Conservation (phyloP, 371 early-diverging fungal species). For the Capniomyces stellatus region DNA sequence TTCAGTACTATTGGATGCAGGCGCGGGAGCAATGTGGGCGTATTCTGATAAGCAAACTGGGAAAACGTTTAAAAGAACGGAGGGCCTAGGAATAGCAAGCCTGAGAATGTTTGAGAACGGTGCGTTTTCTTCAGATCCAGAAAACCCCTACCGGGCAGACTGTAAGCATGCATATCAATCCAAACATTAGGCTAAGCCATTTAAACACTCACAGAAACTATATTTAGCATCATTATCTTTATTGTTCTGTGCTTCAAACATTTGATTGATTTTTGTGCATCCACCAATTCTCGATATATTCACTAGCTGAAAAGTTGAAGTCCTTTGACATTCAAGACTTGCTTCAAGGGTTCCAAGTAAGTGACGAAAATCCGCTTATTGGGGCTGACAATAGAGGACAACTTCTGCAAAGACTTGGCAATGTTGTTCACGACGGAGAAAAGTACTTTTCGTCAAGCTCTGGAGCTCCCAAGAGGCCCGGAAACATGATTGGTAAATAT, state of each 20-base stretch:
- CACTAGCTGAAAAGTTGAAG: constrained; percentile 4
- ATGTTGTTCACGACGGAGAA: constrained; percentile 30
- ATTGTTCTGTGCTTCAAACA: too few relatives aligned
- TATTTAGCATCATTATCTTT: too few relatives aligned
- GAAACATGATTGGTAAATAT: constrained; percentile 36
- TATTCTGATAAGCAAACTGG: constrained; percentile 36
- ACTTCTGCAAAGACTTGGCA: constrained; percentile 49
- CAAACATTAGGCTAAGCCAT: too few relatives aligned
- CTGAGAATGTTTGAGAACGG: constrained; percentile 72
- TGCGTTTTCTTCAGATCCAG: constrained; percentile 40
- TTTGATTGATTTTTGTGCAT: too few relatives aligned
- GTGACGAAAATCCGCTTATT: constrained; percentile 53
- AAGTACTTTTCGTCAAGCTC: constrained; percentile 36
- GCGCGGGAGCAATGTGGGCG: constrained; percentile 70
- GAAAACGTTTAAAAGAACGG: constrained; percentile 43
- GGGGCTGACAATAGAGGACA: constrained; percentile 62
- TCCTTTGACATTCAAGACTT: constrained; percentile 39
- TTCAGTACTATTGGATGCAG: constrained; percentile 83
- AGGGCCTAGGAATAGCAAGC: constrained; percentile 76
- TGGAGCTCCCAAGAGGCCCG: constrained; percentile 43
- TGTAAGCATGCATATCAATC: constrained; percentile 27
- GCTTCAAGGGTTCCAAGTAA: constrained; percentile 59
- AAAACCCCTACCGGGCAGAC: constrained; percentile 50
- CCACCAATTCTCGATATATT: too few relatives aligned
- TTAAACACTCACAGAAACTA: too few relatives aligned